Base-by-base conservation (phyloP, 2,329 filamentous ascomycete species). In the Xenoacremonium recifei region DNA sequence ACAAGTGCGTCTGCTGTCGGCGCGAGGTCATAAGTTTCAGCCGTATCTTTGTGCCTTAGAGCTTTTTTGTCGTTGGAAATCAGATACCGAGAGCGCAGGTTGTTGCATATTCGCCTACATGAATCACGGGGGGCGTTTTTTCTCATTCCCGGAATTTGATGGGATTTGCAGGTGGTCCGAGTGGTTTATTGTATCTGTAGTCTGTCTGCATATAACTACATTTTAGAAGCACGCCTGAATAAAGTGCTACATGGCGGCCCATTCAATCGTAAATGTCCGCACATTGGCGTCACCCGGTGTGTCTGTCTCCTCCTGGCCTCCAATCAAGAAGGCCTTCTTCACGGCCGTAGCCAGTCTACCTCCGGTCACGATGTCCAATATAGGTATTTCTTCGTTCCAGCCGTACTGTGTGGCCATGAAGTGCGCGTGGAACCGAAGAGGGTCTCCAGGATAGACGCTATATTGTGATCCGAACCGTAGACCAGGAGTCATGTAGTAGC, bases 391-490 rank as follows among this genome's bases (percentile, higher is more conserved):
- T 57, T 96, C 81, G 47, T 96, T 83, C 89, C 90, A 97, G n/a
- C 75, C 82, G 54, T 87, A 81, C 21, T 87, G 82, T n/a, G 85
- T 86, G 6, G 85, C 88, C 55, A 96, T 77, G 63, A 96, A 97
- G 64, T 99, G 93, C 34, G 89, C 93, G 66, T 99, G 93, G 63
- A 95, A 99, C 10, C 93, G 84, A 38, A 99, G 73, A 1, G 93
- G 90, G 62, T 99, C 93, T 34, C 93, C 93, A 0, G 93, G 93
- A 58, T 99, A 99, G 5, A 95, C 89, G 54, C 90, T 89, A 67
- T 95, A 96, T 59, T 93, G 83, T 56, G 91, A 95, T 19, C 93
- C 93, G 59, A 99, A 99, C 19, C 93, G 87, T 39, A 99, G 76
- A 7, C 93, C 93, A 2, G 93, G 93, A 40, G 90, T 91, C 59